Percentiles rank a stretch among this genome's conserved stretches.
phyloP scores from a whole-genome alignment of 2,329 filamentous ascomycete genomes.

The Blastomyces gilchristii region DNA sequence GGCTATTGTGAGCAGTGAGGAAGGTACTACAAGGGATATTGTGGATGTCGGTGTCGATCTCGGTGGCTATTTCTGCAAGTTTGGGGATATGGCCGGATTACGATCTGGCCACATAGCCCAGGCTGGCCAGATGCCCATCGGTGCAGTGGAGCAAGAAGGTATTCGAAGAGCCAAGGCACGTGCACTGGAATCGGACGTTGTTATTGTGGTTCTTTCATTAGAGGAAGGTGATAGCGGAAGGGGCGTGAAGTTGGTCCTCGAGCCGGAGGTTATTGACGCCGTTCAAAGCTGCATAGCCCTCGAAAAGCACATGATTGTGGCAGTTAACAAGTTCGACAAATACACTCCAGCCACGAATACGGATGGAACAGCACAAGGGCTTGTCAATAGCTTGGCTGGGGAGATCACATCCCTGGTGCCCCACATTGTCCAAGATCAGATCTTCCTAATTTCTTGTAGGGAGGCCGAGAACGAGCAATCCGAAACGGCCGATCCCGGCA shows the following conservation, averaged over 20 bases:
- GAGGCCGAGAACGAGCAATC: constrained; percentile 36
- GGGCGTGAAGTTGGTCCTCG: constrained; percentile 29
- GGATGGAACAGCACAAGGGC: constrained; percentile 10
- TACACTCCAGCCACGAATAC: constrained; percentile 19
- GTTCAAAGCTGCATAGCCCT: constrained; percentile 40
- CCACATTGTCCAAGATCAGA: constrained; percentile 34
- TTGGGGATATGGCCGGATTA: constrained; percentile 90
- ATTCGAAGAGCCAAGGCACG: constrained; percentile 76
- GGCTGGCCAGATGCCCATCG: constrained; percentile 38
- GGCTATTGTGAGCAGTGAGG: constrained; percentile 86
- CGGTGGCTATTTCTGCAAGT: constrained; percentile 79
- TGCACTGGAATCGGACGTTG: constrained; percentile 72
- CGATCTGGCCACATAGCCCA: constrained; percentile 38
- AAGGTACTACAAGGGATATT: constrained; percentile 87
- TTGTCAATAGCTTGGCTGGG: constrained; percentile 1
- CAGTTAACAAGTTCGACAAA: constrained; percentile 52
- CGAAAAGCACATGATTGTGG: constrained; percentile 47
- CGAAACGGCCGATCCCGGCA: constrained; percentile 44
- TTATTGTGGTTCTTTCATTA: constrained; percentile 70
- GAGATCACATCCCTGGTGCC: constrained; percentile 28
- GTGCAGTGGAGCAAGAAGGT: constrained; percentile 74
- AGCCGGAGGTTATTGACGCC: constrained; percentile 49
- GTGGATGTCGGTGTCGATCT: constrained; percentile 87
- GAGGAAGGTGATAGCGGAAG: constrained; percentile 39
- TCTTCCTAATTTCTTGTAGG: constrained; percentile 64